Conservation (phyloP, 345 rosid species). For the Lumnitzera littorea region DNA sequence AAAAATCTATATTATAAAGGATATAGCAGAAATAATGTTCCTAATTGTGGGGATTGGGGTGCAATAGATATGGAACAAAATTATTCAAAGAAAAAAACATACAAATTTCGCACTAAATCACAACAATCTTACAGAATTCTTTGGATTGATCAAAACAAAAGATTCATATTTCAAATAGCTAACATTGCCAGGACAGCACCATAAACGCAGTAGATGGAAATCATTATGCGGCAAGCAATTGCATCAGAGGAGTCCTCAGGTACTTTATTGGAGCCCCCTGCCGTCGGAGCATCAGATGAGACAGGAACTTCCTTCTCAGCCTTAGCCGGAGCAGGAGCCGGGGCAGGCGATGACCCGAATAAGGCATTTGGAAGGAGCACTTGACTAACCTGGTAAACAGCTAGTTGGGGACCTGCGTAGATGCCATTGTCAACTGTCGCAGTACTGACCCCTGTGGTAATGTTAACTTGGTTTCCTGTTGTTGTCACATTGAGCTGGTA, state of each 20-base stretch:
- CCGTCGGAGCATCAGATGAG: slow-evolving; percentile 36
- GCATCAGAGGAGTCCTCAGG: slow-evolving; percentile 35
- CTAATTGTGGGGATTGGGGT: too few relatives aligned
- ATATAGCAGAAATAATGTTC: too few relatives aligned
- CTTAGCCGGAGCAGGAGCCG: slow-evolving; percentile 42
- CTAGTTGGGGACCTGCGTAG: slow-evolving; percentile 45
- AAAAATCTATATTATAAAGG: too few relatives aligned
- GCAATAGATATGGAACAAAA: too few relatives aligned
- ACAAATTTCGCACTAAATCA: too few relatives aligned
- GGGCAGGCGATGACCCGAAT: slow-evolving; percentile 41
- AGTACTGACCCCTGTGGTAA: slow-evolving; percentile 63
- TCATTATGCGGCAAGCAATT: too few relatives aligned
- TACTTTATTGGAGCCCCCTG: slow-evolving; percentile 26
- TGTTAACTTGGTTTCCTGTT: slow-evolving; percentile 74
- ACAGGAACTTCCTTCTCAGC: slow-evolving; percentile 32
- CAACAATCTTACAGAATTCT: too few relatives aligned
- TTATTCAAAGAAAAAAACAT: too few relatives aligned
- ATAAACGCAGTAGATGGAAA: too few relatives aligned
- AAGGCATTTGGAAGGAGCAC: slow-evolving; percentile 63
- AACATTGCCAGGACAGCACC: too few relatives aligned
- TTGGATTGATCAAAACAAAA: too few relatives aligned
- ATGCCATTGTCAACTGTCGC: slow-evolving; percentile 62
- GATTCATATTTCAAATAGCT: too few relatives aligned
- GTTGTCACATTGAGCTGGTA: slow-evolving; percentile 60
- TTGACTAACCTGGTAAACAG: slow-evolving; percentile 69